Conservation (phyloP, 2,329 filamentous ascomycete genomes). For the Trichoderma lentiforme region DNA sequence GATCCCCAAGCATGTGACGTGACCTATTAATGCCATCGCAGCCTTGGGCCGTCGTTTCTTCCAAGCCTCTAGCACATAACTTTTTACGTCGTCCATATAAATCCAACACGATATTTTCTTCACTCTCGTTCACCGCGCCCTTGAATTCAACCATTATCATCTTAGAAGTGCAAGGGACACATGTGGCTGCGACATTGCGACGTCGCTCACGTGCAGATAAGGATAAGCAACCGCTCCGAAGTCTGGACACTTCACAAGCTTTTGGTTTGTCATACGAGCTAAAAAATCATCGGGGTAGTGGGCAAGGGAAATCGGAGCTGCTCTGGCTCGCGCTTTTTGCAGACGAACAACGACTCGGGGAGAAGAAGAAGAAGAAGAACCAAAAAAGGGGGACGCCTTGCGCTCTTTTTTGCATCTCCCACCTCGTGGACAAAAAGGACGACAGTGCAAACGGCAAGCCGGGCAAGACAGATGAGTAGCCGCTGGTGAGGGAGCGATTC, state of each 20-base stretch:
- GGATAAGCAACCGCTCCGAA: constrained; percentile 2
- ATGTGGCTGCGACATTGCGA: not conserved
- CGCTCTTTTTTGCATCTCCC: not conserved
- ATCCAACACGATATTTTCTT: not conserved
- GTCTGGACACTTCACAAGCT: constrained; percentile 16
- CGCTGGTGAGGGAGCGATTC: constrained; percentile 16
- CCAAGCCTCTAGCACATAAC: not conserved
- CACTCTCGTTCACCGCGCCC: not conserved
- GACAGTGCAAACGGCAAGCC: not conserved
- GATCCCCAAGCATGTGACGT: constrained; percentile 16
- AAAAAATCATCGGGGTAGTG: constrained; percentile 9
- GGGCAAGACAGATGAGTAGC: constrained; percentile 16
- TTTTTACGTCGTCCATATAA: not conserved
- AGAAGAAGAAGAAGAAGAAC: not conserved
- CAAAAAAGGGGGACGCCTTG: not conserved
- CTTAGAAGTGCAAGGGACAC: not conserved
- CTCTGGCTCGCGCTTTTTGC: constrained; percentile 5
- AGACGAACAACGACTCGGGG: not conserved
- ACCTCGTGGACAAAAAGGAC: not conserved
- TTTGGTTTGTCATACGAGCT: constrained; percentile 15
- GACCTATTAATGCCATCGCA: not conserved
- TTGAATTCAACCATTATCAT: not conserved
- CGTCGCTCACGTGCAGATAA: constrained; percentile 15
- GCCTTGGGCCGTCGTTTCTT: not conserved
- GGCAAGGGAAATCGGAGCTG: constrained; percentile 4